Base-by-base conservation (phyloP, 176 grass and related monocot species). In the Tuctoria greenei region DNA sequence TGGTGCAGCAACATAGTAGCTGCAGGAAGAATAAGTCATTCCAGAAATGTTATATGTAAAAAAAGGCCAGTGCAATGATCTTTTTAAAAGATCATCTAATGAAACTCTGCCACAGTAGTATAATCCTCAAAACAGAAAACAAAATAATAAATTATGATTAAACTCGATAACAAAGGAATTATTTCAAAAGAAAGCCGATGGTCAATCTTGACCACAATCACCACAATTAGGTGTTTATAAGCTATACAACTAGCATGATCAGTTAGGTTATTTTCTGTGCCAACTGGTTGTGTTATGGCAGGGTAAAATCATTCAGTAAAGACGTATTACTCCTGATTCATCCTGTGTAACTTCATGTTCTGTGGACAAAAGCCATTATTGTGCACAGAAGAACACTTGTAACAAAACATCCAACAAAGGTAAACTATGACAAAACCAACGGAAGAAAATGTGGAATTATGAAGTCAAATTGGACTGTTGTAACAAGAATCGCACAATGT, bases 1-100 rank as follows among this genome's bases (percentile, higher is more conserved):
- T 70, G 95, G 95, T 71, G 81, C 79, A 11, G 73, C 81, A 44
- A 73, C 80, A 82, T 95, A 99, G 75, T 51, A 95, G 82, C 91
- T 99, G 77, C 73, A 88, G 61, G 43, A 74, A 65, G 0, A 40
- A 56, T 14, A 63, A 59, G n/a, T 84, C 38, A 83, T 67, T 68
- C 37, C 17, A 81, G 76, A 64, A 73, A 57, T 40, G 34, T 51
- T 73, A 51, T 20, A 20, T 13, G 1, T 4, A 59, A n/a, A n/a
- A n/a, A 74, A 69, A 3, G 37, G n/a, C n/a, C 4, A 61, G 59
- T 35, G 21, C 18, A 28, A 72, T 51, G 9, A 71, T 58, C 31
- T 51, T 16, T 31, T 31, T 3, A 57, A 69, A 68, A 2, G 38
- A 35, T 34, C 45, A n/a, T 34, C 35, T 71, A 73, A 77, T 25